Base-by-base conservation (phyloP, 306 rosid species). In the Medicago ruthenica region DNA sequence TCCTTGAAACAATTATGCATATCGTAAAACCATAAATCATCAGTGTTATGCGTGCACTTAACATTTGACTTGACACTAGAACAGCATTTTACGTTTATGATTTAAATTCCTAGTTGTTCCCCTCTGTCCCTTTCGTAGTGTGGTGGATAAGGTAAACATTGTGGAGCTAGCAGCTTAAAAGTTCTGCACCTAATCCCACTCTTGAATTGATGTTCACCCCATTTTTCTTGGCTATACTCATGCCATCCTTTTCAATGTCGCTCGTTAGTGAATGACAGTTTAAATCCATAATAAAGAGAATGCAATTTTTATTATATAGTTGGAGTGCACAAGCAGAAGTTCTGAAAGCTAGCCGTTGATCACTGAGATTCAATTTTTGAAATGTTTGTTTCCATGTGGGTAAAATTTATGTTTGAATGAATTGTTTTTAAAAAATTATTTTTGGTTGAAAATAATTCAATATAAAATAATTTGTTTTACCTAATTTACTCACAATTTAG, bases 101-200 rank as follows among this genome's bases (percentile, higher is more conserved):
- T 48, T 48, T 54, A 54, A 54, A 20, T 54, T 54, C 87, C 80
- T 73, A 80, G 74, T 18, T 60, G 20, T 73, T 72, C 80, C 78
- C 54, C 74, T 44, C 39, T 42, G 74, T 80, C 82, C 31, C 67
- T 80, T 75, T 73, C 80, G 9, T 37, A 47, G 74, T 62, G 74
- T 62, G 74, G 67, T 48, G 71, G 87, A 75, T 81, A 81, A 76
- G 80, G 75, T 55, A 31, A 48, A 72, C 68, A 72, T 36, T 68
- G n/a, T 68, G 78, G 59, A 63, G 8, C 22, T 68, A 15, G 22
- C 21, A 36, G 24, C 24, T 76, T 61, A 41, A 72, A 77, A 74
- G 58, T 37, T 63, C 12, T 70, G 44, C 81, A 81, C 85, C 81
- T 74, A 78, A 75, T 58, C 85, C 83, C 88, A 78, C 88, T 70